phyloP scores from a whole-genome alignment of 176 grass and related monocot genomes.

The Panicum miliaceum region DNA sequence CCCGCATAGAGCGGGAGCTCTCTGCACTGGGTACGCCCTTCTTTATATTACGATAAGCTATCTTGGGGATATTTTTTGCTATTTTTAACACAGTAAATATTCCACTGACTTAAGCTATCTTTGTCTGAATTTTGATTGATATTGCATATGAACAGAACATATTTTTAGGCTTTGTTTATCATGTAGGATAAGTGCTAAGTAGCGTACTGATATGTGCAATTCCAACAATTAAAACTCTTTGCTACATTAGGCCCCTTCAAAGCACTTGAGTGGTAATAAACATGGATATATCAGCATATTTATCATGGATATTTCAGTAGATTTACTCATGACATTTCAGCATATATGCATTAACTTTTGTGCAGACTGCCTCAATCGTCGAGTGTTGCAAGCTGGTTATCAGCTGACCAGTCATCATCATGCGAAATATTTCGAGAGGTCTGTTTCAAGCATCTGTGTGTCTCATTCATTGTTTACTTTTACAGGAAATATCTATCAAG shows the following conservation, averaged over 20 bases:
- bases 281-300: not conserved
- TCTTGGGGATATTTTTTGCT: not conserved
- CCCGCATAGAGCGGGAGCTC: too few species aligned
- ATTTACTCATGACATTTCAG: constrained; percentile 14
- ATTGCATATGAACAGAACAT: not conserved
- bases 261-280: constrained; percentile 1
- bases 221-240: not conserved
- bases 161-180: not conserved
- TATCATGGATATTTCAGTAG: not conserved
- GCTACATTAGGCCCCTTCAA: not conserved
- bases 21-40: too few species aligned
- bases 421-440: not conserved
- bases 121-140: not conserved
- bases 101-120: not conserved
- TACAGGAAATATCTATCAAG: constrained; percentile 85
- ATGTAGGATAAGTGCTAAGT: constrained; percentile 5
- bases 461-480: constrained; percentile 7
- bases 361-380: not conserved
- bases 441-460: not conserved
- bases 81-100: constrained; percentile 12
- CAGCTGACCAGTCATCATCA: constrained; percentile 13
- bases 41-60: constrained; percentile 2
- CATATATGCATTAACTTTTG: constrained; percentile 16
- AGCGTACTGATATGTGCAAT: not conserved
- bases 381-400: constrained; percentile 9